A percentile compares a stretch with the other conserved stretches of the same genome.
These are phyloP conservation scores for Auriscalpium orientale DNA, from an alignment of 768 basidiomycete species.

Conservation along the genomic window DNA sequence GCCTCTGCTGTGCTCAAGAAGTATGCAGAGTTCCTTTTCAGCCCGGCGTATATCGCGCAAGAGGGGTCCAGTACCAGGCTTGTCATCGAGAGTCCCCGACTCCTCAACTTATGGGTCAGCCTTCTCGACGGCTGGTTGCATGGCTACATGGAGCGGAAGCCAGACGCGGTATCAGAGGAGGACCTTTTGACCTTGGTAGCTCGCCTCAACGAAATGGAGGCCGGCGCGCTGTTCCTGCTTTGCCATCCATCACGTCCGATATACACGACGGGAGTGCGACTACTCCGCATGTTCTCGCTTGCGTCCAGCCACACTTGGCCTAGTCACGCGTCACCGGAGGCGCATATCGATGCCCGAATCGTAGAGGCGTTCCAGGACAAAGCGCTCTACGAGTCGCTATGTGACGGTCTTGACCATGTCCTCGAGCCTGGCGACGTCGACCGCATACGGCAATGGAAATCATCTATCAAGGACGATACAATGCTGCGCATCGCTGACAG, in stretches of 20 bases:
- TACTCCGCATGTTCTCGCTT: conserved; percentile 49
- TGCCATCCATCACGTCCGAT: conserved; percentile 46
- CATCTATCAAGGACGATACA: conserved; percentile 46
- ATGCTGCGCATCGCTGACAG: conserved; percentile 70
- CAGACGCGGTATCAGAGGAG: conserved; percentile 30
- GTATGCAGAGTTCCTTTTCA: conserved; percentile 70
- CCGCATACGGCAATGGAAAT: conserved; percentile 61
- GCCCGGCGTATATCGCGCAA: conserved; percentile 50
- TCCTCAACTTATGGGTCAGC: conserved; percentile 67
- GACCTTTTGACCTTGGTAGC: conserved; percentile 35
- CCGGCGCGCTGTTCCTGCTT: conserved; percentile 69
- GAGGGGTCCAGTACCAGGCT: conserved; percentile 59
- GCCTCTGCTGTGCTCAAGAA: conserved; percentile 52
- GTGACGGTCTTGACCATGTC: conserved; percentile 60
- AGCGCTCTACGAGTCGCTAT: conserved; percentile 35
- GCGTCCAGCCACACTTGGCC: conserved; percentile 38
- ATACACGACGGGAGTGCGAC: conserved; percentile 53
- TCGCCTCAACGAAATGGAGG: conserved; percentile 56
- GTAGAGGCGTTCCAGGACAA: conserved; percentile 50
- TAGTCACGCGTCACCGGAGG: conserved; percentile 12
- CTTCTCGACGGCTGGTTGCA: conserved; percentile 66
- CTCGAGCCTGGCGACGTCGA: conserved; percentile 52
- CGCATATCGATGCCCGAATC: conserved; percentile 26
- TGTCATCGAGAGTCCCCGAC: conserved; percentile 55
- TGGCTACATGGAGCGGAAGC: conserved; percentile 34